Evolutionary conservation across 2,329 filamentous ascomycete genomes (phyloP).

Genomic region (Colletotrichum echinochloae): DNA sequence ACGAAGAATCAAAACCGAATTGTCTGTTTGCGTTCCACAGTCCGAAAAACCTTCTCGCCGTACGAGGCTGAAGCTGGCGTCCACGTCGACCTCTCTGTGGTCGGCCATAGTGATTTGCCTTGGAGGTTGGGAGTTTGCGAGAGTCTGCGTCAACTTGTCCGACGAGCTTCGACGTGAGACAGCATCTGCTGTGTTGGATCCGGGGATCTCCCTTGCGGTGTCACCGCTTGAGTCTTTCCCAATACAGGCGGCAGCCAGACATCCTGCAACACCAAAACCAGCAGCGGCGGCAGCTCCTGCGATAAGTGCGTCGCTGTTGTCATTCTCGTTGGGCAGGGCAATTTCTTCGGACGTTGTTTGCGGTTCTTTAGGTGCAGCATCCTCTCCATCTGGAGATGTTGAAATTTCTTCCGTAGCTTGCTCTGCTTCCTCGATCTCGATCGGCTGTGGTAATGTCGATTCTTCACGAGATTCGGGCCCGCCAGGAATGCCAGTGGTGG

Average conservation of each 20-base stretch:
- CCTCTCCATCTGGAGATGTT: not conserved
- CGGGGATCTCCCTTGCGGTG: not conserved
- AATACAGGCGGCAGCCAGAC: conserved; percentile 7
- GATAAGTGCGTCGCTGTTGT: not conserved
- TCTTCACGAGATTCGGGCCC: conserved; percentile 1
- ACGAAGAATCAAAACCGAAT: conserved; percentile 50
- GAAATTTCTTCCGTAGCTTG: not conserved
- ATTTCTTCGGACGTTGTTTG: not conserved
- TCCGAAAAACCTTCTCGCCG: conserved; percentile 25
- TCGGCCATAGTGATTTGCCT: not conserved
- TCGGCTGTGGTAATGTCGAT: not conserved
- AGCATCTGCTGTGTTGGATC: not conserved
- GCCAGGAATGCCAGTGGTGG: not conserved
- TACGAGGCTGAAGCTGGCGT: conserved; percentile 16
- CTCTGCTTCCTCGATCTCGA: not conserved
- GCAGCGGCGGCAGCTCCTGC: conserved; percentile 14
- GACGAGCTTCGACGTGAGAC: conserved; percentile 30
- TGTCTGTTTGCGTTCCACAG: conserved; percentile 40
- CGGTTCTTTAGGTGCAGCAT: not conserved
- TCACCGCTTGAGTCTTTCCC: conserved; percentile 12
- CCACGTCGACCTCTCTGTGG: conserved; percentile 23
- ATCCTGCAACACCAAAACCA: conserved; percentile 17
- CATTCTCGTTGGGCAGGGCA: not conserved
- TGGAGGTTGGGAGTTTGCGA: not conserved
- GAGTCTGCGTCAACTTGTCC: conserved; percentile 40